Conservation (phyloP, 129 eudicot species). For the Deinandra increscens region DNA sequence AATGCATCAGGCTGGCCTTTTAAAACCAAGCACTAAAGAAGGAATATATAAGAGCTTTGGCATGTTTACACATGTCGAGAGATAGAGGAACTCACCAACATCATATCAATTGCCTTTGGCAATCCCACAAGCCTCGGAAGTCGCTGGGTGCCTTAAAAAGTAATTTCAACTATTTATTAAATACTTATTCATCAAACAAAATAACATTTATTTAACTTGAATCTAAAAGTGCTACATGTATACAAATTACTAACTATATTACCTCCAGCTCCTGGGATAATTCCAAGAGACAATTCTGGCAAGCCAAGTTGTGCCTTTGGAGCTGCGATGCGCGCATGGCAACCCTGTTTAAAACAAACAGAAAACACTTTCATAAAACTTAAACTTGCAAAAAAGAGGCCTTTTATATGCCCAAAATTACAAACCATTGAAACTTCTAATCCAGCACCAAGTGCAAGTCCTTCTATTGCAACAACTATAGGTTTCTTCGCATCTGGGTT, state of each 20-base stretch:
- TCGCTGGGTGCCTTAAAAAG: constrained; percentile 79
- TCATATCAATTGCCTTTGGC: constrained; percentile 81
- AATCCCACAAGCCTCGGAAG: constrained; percentile 95
- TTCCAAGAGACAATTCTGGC: constrained; percentile 92
- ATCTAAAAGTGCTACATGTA: constrained; percentile 7
- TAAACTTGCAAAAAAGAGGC: neutral
- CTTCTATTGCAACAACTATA: constrained; percentile 80
- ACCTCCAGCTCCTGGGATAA: constrained; percentile 98
- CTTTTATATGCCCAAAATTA: constrained; percentile 8
- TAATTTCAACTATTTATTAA: neutral
- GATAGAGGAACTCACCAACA: constrained; percentile 67
- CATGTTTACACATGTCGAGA: constrained; percentile 3
- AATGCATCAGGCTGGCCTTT: no score
- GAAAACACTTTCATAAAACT: neutral
- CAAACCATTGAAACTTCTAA: constrained; percentile 89
- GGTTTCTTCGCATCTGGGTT: constrained; percentile 79
- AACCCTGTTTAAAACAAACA: constrained; percentile 51
- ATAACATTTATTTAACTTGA: constrained; percentile 8
- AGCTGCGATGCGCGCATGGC: constrained; percentile 88
- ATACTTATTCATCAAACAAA: neutral
- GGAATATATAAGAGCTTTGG: neutral
- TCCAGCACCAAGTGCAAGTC: constrained; percentile 99
- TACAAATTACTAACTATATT: constrained; percentile 11
- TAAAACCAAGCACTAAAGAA: neutral
- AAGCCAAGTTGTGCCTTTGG: constrained; percentile 87